These are phyloP conservation scores for Tolypocladium capitatum DNA, from an alignment of 2,329 filamentous ascomycete species.

Conservation along the genomic window DNA sequence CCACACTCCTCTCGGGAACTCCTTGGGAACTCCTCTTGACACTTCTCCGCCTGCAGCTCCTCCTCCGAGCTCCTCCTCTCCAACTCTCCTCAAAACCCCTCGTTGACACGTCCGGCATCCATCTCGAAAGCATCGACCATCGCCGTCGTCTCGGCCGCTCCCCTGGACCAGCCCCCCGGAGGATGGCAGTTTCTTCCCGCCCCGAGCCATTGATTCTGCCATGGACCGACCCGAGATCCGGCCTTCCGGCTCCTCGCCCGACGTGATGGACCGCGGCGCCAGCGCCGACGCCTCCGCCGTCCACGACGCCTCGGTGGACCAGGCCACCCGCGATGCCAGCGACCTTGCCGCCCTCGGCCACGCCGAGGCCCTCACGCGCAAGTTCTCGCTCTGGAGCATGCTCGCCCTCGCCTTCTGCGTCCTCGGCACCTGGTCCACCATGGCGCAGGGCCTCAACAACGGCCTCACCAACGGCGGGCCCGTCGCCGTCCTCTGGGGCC, in stretches of 20 bases:
- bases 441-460: conserved; percentile 33
- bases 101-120: too few relatives aligned
- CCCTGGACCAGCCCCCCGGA: too few relatives aligned
- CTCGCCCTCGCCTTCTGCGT: conserved; percentile 43
- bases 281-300: neutral
- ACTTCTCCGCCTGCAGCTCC: too few relatives aligned
- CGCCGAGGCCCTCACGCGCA: conserved; percentile 23
- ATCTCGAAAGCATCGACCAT: too few relatives aligned
- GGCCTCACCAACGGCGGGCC: conserved; percentile 42
- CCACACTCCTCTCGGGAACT: too few relatives aligned
- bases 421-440: conserved; percentile 44
- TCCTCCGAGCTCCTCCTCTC: too few relatives aligned
- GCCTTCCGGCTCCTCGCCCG: neutral
- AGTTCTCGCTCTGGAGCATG: conserved; percentile 44
- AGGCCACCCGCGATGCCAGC: conserved; percentile 20
- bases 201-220: too few relatives aligned
- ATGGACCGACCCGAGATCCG: too few relatives aligned
- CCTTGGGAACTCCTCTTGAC: too few relatives aligned
- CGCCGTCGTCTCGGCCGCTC: neutral
- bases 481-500: conserved; percentile 40
- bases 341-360: conserved; percentile 29
- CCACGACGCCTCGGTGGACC: conserved; percentile 9
- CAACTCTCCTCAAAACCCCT: too few relatives aligned
- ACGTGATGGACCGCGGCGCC: neutral
- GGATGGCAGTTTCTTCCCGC: too few relatives aligned